These are phyloP conservation scores for Zygosaccharomyces lentus DNA, from an alignment of 805 yeast species.

Conservation along the genomic window DNA sequence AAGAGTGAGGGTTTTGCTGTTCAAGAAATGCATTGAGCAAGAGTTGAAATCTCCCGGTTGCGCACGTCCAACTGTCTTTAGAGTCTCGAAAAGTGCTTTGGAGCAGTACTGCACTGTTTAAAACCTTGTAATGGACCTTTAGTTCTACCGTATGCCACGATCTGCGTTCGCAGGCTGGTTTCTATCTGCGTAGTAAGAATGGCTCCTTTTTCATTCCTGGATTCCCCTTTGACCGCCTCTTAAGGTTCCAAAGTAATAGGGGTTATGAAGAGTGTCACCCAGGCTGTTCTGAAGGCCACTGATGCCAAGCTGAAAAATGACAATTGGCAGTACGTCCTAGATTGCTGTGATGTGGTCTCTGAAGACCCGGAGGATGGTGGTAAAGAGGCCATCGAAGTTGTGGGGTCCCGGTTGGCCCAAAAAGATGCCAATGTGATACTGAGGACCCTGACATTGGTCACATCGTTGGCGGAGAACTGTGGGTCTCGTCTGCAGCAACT, in stretches of 20 bases:
- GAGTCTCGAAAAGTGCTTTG: too few relatives aligned
- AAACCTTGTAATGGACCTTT: too few relatives aligned
- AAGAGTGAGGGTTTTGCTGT: too few relatives aligned
- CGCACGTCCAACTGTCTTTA: too few relatives aligned
- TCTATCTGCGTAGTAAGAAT: not conserved
- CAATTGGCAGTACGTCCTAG: constrained; percentile 62
- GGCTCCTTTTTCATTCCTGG: too few relatives aligned
- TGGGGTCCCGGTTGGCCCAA: constrained; percentile 46
- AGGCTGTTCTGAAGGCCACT: constrained; percentile 48
- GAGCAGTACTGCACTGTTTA: too few relatives aligned
- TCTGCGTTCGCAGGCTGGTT: not conserved
- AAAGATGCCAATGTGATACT: constrained; percentile 63
- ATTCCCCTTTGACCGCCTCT: too few relatives aligned
- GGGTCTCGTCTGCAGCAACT: constrained; percentile 64
- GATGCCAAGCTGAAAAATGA: constrained; percentile 58
- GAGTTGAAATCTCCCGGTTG: too few relatives aligned
- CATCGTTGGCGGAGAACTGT: constrained; percentile 70
- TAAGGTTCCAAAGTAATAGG: not conserved
- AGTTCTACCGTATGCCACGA: too few relatives aligned
- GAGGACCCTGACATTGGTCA: constrained; percentile 50
- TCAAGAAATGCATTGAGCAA: too few relatives aligned
- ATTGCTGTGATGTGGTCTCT: constrained; percentile 62
- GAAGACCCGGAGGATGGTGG: constrained; percentile 57
- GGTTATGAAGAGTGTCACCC: constrained; percentile 13
- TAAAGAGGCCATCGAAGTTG: constrained; percentile 37